Conservation (phyloP, 495 filamentous ascomycete genomes). For the Annulohypoxylon bovei region DNA sequence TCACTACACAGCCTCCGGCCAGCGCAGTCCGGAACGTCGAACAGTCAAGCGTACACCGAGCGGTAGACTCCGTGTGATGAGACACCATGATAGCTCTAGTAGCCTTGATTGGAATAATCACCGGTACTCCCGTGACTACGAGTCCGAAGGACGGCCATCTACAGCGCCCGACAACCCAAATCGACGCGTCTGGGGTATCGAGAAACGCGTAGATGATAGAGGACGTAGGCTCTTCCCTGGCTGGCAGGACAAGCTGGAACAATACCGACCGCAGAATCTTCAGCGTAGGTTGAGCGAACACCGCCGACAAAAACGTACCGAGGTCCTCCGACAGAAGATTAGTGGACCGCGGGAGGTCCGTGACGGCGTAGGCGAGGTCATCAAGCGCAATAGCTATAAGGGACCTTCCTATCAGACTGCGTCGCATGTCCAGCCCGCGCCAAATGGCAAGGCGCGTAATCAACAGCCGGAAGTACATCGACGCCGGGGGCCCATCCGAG, state of each 20-base stretch:
- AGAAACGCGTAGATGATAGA: conserved; percentile 43
- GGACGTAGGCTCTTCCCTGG: conserved; percentile 45
- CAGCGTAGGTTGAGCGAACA: conserved; percentile 68
- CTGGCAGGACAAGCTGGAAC: conserved; percentile 55
- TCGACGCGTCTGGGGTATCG: conserved; percentile 40
- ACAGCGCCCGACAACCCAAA: conserved; percentile 45
- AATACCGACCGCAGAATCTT: conserved; percentile 54
- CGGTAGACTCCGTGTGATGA: conserved; percentile 61
- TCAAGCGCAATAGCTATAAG: conserved; percentile 50
- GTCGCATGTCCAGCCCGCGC: conserved; percentile 23
- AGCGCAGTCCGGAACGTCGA: conserved; percentile 55
- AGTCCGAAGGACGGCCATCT: conserved; percentile 41
- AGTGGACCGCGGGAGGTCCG: conserved; percentile 59
- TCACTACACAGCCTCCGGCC: conserved; percentile 48
- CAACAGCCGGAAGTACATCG: conserved; percentile 11
- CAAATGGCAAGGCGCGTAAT: conserved; percentile 16
- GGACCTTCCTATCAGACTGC: conserved; percentile 43
- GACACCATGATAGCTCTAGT: conserved; percentile 54
- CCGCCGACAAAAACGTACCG: conserved; percentile 70
- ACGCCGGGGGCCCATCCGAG: conserved; percentile 12
- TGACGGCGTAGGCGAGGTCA: conserved; percentile 63
- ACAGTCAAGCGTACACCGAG: conserved; percentile 61
- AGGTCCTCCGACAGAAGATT: conserved; percentile 75
- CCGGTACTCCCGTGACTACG: conserved; percentile 32
- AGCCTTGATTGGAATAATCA: conserved; percentile 41